Base-by-base conservation (phyloP, 345 rosid species). In the Aegle marmelos region DNA sequence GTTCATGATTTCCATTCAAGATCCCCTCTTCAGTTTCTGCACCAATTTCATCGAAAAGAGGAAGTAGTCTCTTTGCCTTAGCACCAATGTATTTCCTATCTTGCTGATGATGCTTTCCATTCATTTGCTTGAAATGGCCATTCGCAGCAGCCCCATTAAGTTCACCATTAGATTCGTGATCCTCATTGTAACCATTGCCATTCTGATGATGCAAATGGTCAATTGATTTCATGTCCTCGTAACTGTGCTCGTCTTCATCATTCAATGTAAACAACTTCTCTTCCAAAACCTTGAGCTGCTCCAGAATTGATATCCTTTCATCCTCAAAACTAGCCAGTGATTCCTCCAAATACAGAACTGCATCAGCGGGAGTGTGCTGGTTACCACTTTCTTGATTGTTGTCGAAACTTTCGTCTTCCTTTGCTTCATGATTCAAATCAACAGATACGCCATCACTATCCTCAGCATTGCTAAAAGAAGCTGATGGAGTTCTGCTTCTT, bases 41-140 rank as follows among this genome's bases (percentile, higher is more conserved):
- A 65, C 83, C 90, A 0, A 82, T 85, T 2, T 95, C 98, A 74
- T 97, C 91, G 33, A 97, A 91, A 66, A 94, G 86, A 2, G 99
- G 98, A 74, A 96, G 99, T 69, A 96, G 91, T 76, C 90, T 92
- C 87, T 96, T 96, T 28, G 97, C 92, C 78, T 84, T 96, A 30
- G 89, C 73, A 6, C 79, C 88, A 22, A 80, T 78, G 50, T 34
- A 71, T 79, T 76, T 84, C 64, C 78, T 82, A 63, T 78, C 84
- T 8, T 57, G 74, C 41, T 82, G 50, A 25, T 70, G 80, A 69
- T 83, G 87, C 50, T 83, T 86, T 33, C 94, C 93, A 61, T 94
- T 93, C 79, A 85, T 83, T 78, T 85, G 93, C 36, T 88, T 89
- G 59, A 60, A 63, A 75, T 90, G 88, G 30, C 89, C 95, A 73